phyloP scores from a whole-genome alignment of 495 filamentous ascomycete genomes.

The Talaromyces nanjingensis region DNA sequence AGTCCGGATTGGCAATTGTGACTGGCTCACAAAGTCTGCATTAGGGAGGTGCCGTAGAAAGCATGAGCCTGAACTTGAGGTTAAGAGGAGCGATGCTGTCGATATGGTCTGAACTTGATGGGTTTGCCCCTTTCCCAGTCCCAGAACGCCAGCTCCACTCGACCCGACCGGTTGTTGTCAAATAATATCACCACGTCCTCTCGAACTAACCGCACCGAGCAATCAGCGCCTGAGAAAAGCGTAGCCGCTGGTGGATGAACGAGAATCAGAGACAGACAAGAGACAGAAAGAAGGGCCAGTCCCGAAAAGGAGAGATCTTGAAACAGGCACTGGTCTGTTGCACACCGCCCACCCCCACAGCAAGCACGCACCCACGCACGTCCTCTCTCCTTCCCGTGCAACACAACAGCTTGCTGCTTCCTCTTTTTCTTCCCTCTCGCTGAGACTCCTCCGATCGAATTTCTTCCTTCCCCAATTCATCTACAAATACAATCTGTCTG shows the following conservation, averaged over 20 bases:
- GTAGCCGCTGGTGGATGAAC: not conserved
- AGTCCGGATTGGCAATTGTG: slow-evolving; percentile 3
- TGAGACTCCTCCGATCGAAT: not conserved
- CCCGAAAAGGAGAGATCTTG: not conserved
- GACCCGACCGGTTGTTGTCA: not conserved
- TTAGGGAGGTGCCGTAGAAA: slow-evolving; percentile 1
- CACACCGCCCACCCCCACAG: not conserved
- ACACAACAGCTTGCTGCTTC: not conserved
- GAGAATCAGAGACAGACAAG: not conserved
- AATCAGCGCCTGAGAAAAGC: not conserved
- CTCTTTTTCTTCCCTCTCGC: not conserved
- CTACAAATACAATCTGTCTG: slow-evolving; percentile 9
- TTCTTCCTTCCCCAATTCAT: not conserved
- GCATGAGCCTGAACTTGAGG: not conserved
- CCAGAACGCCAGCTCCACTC: slow-evolving; percentile 2
- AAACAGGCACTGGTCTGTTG: not conserved
- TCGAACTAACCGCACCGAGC: not conserved
- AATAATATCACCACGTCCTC: not conserved
- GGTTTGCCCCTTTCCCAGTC: slow-evolving; percentile 3
- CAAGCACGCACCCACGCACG: not conserved
- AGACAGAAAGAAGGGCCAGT: not conserved
- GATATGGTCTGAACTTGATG: not conserved
- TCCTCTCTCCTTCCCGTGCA: slow-evolving; percentile 1
- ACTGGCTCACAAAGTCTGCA: not conserved
- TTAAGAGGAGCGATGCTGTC: not conserved